These are phyloP conservation scores for Cucumis hystrix DNA, from an alignment of 306 rosid genomes.

Conservation along the genomic window DNA sequence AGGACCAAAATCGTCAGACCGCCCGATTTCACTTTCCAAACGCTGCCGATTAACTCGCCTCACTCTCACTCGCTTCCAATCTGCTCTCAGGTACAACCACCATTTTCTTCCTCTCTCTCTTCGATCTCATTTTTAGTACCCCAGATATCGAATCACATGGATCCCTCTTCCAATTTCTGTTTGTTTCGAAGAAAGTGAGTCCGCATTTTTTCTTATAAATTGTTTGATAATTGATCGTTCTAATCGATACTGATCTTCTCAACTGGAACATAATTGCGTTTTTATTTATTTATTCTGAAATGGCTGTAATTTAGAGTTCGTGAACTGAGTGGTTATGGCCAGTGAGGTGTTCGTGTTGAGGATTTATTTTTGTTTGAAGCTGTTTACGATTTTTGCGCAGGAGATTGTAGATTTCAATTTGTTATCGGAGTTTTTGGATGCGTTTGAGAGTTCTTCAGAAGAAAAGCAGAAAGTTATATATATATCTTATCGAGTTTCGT, in stretches of 20 bases:
- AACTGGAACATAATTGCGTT: background rate
- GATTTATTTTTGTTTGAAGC: background rate
- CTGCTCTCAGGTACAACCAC: conserved; percentile 2
- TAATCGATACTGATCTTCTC: background rate
- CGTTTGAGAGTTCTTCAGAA: background rate
- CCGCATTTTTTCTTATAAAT: background rate
- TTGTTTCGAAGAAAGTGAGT: background rate
- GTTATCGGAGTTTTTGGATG: background rate
- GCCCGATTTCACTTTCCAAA: conserved; percentile 1
- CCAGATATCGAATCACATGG: background rate
- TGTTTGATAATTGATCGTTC: background rate
- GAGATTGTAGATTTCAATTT: background rate
- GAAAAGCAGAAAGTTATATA: background rate
- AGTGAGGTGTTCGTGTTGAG: background rate
- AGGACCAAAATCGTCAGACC: background rate
- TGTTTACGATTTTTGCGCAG: background rate
- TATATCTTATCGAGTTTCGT: background rate
- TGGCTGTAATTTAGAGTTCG: background rate
- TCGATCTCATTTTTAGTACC: background rate
- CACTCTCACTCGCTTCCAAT: background rate
- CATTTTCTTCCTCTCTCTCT: background rate
- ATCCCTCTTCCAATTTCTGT: background rate
- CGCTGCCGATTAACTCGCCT: background rate
- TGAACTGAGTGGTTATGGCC: background rate
- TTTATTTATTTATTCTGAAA: background rate